Evolutionary conservation across 805 yeast species (phyloP).

Genomic region (Yarrowia yakushimensis): DNA sequence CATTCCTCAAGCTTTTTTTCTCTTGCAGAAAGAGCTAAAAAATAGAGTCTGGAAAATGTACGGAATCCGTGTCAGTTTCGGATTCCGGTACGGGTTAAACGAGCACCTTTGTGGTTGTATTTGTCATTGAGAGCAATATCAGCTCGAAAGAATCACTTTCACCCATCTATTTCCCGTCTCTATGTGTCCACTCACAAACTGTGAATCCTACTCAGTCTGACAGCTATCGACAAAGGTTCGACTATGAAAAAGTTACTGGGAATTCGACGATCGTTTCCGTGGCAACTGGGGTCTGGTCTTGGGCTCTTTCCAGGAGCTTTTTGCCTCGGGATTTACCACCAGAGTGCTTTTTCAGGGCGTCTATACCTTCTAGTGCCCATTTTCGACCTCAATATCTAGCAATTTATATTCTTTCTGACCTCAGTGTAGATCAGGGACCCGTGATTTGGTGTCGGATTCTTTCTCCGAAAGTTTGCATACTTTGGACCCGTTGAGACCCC

Average conservation of each 20-base stretch:
- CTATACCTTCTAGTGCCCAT: too few relatives aligned
- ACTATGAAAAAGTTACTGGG: background rate
- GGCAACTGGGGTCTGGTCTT: too few relatives aligned
- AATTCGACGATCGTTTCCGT: slow-evolving; percentile 6
- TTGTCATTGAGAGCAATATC: background rate
- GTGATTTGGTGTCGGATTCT: background rate
- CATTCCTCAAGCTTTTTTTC: background rate
- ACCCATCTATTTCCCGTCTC: background rate
- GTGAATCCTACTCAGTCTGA: too few relatives aligned
- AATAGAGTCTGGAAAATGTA: background rate
- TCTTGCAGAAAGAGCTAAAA: background rate
- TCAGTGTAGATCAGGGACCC: slow-evolving; percentile 17
- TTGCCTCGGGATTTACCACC: too few relatives aligned
- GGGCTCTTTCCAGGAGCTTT: too few relatives aligned
- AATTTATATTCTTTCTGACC: background rate
- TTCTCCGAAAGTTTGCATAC: background rate
- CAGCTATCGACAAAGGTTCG: background rate
- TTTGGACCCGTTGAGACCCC: background rate
- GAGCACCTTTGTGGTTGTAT: background rate
- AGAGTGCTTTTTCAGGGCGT: too few relatives aligned
- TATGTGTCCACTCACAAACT: background rate
- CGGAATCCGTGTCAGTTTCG: background rate
- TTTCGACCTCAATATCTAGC: too few relatives aligned
- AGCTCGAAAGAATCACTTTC: too few relatives aligned
- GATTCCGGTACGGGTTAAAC: background rate